Base-by-base conservation (phyloP, 148 eudicot species). In the Silene latifolia region DNA sequence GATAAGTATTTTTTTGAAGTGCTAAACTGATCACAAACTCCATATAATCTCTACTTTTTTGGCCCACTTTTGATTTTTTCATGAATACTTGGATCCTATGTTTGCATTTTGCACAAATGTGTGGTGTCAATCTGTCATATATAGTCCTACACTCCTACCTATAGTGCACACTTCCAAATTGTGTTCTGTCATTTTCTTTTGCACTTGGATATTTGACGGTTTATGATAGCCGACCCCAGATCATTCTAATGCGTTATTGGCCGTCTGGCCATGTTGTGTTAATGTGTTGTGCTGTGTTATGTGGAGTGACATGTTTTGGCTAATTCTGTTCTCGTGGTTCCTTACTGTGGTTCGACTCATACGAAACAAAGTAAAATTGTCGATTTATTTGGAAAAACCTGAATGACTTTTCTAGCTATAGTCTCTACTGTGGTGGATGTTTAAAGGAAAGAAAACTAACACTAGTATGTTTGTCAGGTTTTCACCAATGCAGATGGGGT, bases 401-500 rank as follows among this genome's bases (percentile, higher is more conserved):
- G n/a, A n/a, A n/a, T n/a, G n/a, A 27, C 29, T 27, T 27, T 27
- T 27, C 1, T 27, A 1, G 29, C 29, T 27, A 27, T 27, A 27
- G 29, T 27, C 29, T 27, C 29, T 27, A 1, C 29, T 27, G 1
- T 27, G 3, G 42, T 35, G 42, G 6, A 35, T 35, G 42, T 35
- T 35, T 35, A 4, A 35, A 3, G 42, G 42, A 35, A 48, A 2
- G 18, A 46, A 51, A 23, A 62, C 65, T 65, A 63, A 68, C 65
- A 18, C 17, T 62, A 23, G 39, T 63, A 15, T 59, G 46, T 13
- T 60, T 67, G 70, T 8, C 91, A 94, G 98, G 98, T 23, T 94
- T 94, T 84, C 98, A 94, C 80, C 98, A 94, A 79, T 94, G 98
- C 74, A 83, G 98, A 84, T 94, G 97, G 97, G 98, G 98, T 42